Evolutionary conservation across 805 yeast genomes (phyloP).

Genomic region (Suhomyces sp.): DNA sequence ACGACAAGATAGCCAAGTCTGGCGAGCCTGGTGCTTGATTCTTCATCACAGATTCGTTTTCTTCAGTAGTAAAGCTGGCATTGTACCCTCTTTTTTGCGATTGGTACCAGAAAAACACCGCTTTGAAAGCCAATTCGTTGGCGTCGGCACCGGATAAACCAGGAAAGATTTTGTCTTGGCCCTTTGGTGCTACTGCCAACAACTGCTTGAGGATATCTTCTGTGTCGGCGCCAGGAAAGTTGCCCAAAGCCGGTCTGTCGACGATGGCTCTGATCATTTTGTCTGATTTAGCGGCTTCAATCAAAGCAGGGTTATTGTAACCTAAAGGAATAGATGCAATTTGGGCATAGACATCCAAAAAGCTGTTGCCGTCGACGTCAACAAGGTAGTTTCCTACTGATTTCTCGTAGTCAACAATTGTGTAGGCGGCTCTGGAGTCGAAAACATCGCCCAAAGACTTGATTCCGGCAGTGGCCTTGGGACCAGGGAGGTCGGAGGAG

Average conservation of each 20-base stretch:
- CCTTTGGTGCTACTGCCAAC: constrained; percentile 73
- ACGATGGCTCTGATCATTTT: constrained; percentile 71
- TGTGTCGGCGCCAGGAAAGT: constrained; percentile 51
- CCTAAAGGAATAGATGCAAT: constrained; percentile 84
- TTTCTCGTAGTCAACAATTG: constrained; percentile 71
- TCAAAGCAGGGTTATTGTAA: constrained; percentile 76
- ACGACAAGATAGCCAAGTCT: constrained; percentile 78
- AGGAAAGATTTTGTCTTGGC: constrained; percentile 72
- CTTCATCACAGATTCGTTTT: constrained; percentile 70
- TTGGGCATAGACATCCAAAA: constrained; percentile 77
- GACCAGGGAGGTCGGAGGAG: constrained; percentile 73
- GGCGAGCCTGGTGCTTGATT: constrained; percentile 89
- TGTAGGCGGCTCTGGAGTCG: constrained; percentile 72
- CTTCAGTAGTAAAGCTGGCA: constrained; percentile 63
- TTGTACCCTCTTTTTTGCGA: constrained; percentile 62
- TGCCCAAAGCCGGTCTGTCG: constrained; percentile 80
- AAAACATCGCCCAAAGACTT: constrained; percentile 57
- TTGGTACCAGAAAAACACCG: constrained; percentile 81
- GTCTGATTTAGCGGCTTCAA: constrained; percentile 64
- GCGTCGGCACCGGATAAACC: constrained; percentile 87
- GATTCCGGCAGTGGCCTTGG: constrained; percentile 54
- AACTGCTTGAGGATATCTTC: constrained; percentile 51
- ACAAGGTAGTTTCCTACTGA: constrained; percentile 76
- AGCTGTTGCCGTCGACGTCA: constrained; percentile 75
- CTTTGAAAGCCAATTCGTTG: constrained; percentile 84